These are phyloP conservation scores for Fusarium ramigenum DNA, from an alignment of 2,329 filamentous ascomycete species.

Conservation along the genomic window DNA sequence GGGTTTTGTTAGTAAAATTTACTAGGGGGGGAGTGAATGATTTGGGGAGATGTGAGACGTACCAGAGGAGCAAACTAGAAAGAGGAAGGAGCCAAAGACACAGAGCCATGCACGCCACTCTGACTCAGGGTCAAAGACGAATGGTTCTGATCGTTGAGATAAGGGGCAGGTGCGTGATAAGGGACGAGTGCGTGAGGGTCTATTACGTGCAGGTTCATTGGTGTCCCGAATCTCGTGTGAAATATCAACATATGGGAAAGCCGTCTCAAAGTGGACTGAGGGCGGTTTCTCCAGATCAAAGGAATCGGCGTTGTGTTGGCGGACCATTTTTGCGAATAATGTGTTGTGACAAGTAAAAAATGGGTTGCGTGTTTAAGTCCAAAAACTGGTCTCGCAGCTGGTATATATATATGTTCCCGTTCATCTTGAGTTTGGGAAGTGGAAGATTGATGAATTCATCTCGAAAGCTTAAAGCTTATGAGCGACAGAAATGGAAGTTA, in stretches of 20 bases:
- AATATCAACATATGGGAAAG: not conserved
- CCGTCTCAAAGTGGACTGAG: not conserved
- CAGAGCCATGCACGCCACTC: constrained; percentile 19
- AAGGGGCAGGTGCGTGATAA: not conserved
- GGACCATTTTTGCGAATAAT: not conserved
- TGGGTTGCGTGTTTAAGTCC: accelerated
- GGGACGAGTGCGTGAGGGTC: not conserved
- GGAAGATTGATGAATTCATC: not conserved
- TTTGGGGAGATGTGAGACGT: not conserved
- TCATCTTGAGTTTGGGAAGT: not conserved
- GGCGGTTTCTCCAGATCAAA: not conserved
- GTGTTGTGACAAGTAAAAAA: not conserved
- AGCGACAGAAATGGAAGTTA: accelerated
- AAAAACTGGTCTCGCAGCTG: not conserved
- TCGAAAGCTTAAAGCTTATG: too few relatives aligned
- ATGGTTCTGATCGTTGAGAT: not conserved
- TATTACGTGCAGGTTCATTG: not conserved
- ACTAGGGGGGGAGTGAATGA: not conserved
- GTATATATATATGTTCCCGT: not conserved
- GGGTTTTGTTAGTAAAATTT: too few relatives aligned
- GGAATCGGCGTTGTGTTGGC: not conserved
- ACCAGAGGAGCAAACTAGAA: constrained; percentile 6
- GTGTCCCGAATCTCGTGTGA: constrained; percentile 3
- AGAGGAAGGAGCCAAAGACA: constrained; percentile 25
- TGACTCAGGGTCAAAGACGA: constrained; percentile 3